Percentiles rank a stretch among this genome's conserved stretches.
These are phyloP conservation scores for Suillus decipiens DNA, from an alignment of 768 basidiomycete species.

Conservation along the genomic window DNA sequence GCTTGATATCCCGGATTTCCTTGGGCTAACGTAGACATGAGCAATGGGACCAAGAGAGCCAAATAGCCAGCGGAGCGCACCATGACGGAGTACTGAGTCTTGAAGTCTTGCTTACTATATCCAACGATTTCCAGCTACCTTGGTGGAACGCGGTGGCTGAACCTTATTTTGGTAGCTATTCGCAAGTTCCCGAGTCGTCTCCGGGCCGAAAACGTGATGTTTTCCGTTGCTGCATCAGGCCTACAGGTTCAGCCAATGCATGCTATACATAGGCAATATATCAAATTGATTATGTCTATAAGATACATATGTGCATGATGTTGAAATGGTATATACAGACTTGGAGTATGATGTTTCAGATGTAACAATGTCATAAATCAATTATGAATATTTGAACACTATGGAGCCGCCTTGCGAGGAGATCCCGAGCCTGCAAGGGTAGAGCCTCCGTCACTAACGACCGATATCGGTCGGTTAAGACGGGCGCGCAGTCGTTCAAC, in stretches of 20 bases:
- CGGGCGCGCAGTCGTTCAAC: constrained; percentile 69
- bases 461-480: constrained; percentile 55
- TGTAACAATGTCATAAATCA: constrained; percentile 6
- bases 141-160: constrained; percentile 28
- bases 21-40: constrained; percentile 65
- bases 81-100: constrained; percentile 25
- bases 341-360: background rate
- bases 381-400: constrained; percentile 1
- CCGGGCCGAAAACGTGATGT: background rate
- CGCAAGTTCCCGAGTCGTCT: constrained; percentile 25
- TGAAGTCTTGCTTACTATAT: constrained; percentile 14
- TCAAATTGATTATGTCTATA: background rate
- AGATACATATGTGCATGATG: background rate
- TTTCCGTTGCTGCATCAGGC: background rate
- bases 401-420: constrained; percentile 30
- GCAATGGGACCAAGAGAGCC: constrained; percentile 6
- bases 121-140: background rate
- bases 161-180: constrained; percentile 32
- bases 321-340: constrained; percentile 5
- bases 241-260: background rate
- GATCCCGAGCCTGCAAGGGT: constrained; percentile 21
- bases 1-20: constrained; percentile 98
- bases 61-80: constrained; percentile 16
- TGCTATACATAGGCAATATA: background rate
- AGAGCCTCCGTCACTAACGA: constrained; percentile 25